Base-by-base conservation (phyloP, 495 filamentous ascomycete species). In the Penicillium atrosanguineum region DNA sequence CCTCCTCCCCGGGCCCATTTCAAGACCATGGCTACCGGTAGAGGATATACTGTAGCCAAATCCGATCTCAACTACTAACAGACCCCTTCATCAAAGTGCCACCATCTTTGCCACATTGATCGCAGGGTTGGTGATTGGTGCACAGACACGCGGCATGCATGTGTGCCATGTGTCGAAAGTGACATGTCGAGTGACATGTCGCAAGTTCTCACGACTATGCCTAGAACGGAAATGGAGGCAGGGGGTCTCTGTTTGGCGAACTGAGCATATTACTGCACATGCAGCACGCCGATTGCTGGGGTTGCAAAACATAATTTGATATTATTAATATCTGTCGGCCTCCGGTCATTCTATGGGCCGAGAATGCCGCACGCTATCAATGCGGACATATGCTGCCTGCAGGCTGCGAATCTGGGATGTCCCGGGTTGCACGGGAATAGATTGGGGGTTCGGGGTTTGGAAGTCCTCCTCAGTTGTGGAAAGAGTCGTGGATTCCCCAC, bases 161-260 rank as follows among this genome's bases (percentile, higher is more conserved):
- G 50, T 31, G 14, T 49, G 52, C 61, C 63, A 67, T 67, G 61
- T 64, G 64, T 59, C 42, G 14, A 52, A 64, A 60, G 31, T 57
- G 64, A 64, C 53, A 55, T 55, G 53, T 64, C 61, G 39, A 37
- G n/a, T 6, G 29, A 25, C 36, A 15, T 7, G 31, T 37, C 28
- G 38, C 38, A 26, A 7, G 31, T 50, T 52, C 50, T 56, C 57
- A 12, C 16, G 21, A 12, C 18, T 46, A 55, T 58, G 50, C 36
- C 63, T 52, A 19, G 2, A 59, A 56, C 19, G 14, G 47, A 20
- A 21, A 18, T 3, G 40, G 21, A 16, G 50, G 19, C 14, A 21
- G 36, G 5, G 52, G 38, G 18, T 21, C n/a, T 45, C 28, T 43
- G 19, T 36, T 31, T 34, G 31, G 31, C 11, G 52, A 18, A 25